Percentiles rank a stretch among this genome's conserved stretches.
These are phyloP conservation scores for Globisporangium emineosum DNA, from an alignment of 352 stramenopile genomes.

Conservation along the genomic window DNA sequence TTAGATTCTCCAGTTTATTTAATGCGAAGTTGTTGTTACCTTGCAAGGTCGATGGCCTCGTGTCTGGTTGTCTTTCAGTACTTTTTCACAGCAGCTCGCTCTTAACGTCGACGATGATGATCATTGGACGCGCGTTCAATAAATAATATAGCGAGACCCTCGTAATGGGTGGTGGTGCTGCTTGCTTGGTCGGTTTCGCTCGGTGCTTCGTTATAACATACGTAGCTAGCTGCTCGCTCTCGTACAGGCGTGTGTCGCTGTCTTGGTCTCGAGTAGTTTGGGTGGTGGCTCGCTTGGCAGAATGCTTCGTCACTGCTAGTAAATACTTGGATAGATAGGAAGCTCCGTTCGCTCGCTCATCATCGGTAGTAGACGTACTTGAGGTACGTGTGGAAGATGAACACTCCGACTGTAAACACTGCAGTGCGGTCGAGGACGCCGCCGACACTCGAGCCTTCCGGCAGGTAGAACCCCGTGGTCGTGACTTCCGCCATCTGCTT, in stretches of 20 bases:
- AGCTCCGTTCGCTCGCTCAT: slow-evolving; percentile 1
- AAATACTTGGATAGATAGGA: slow-evolving; percentile 14
- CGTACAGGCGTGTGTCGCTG: background rate
- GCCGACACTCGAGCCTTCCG: slow-evolving; percentile 24
- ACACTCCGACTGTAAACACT: slow-evolving; percentile 40
- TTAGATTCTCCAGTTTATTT: slow-evolving; percentile 4
- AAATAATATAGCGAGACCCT: background rate
- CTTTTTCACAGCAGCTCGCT: background rate
- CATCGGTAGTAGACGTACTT: slow-evolving; percentile 26
- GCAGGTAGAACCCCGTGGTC: slow-evolving; percentile 46
- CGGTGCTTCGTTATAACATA: too few species aligned
- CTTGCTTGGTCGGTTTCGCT: too few species aligned
- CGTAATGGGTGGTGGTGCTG: too few species aligned
- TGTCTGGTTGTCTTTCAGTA: background rate
- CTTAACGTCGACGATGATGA: too few species aligned
- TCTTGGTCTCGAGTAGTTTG: background rate
- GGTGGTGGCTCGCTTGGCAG: too few species aligned
- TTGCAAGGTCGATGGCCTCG: background rate
- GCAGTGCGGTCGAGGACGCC: slow-evolving; percentile 43
- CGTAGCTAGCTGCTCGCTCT: background rate
- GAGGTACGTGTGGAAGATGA: slow-evolving; percentile 51
- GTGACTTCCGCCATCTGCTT: slow-evolving; percentile 42
- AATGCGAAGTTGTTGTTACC: background rate
- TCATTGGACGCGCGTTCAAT: background rate
- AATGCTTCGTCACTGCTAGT: background rate